Percentiles rank a stretch among this genome's conserved stretches.
phyloP scores from a whole-genome alignment of 2,329 filamentous ascomycete genomes.

The Nannizziopsis arthrosporioides region DNA sequence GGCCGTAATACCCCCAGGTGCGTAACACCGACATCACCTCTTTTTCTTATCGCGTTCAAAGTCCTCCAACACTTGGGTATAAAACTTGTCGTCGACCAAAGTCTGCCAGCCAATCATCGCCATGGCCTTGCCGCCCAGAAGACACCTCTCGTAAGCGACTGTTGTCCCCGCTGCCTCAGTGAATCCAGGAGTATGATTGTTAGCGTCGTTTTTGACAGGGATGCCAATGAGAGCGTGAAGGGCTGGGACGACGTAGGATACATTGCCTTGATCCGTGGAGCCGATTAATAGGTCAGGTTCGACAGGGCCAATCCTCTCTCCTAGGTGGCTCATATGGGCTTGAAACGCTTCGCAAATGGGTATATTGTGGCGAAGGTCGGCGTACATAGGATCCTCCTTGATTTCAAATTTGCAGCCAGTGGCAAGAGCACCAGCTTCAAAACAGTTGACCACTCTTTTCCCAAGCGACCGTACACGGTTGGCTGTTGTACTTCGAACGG shows the following conservation, averaged over 20 bases:
- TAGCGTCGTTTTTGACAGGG: slow-evolving; percentile 23
- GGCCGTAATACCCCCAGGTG: too few relatives aligned
- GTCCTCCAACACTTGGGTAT: slow-evolving; percentile 2
- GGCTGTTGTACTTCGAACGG: slow-evolving; percentile 29
- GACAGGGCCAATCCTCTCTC: neutral
- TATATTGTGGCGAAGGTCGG: slow-evolving; percentile 7
- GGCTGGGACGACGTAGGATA: slow-evolving; percentile 30
- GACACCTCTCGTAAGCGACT: slow-evolving; percentile 3
- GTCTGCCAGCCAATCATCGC: slow-evolving; percentile 10
- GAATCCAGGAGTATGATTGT: slow-evolving; percentile 9
- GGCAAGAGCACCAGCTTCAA: slow-evolving; percentile 11
- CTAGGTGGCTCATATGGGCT: neutral
- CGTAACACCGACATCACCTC: neutral
- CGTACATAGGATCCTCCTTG: slow-evolving; percentile 7
- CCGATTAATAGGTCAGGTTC: slow-evolving; percentile 1
- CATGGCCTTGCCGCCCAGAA: slow-evolving; percentile 11
- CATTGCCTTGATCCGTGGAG: slow-evolving; percentile 10
- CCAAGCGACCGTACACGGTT: slow-evolving; percentile 22
- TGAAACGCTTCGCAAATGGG: slow-evolving; percentile 7
- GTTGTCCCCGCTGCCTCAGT: slow-evolving; percentile 8
- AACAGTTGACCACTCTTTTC: slow-evolving; percentile 12
- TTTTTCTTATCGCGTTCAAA: slow-evolving; percentile 8
- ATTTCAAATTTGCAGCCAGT: slow-evolving; percentile 8
- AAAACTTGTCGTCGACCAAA: slow-evolving; percentile 7
- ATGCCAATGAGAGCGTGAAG: slow-evolving; percentile 39